Evolutionary conservation across 306 rosid genomes (phyloP).

Genomic region (Quercus parvula): DNA sequence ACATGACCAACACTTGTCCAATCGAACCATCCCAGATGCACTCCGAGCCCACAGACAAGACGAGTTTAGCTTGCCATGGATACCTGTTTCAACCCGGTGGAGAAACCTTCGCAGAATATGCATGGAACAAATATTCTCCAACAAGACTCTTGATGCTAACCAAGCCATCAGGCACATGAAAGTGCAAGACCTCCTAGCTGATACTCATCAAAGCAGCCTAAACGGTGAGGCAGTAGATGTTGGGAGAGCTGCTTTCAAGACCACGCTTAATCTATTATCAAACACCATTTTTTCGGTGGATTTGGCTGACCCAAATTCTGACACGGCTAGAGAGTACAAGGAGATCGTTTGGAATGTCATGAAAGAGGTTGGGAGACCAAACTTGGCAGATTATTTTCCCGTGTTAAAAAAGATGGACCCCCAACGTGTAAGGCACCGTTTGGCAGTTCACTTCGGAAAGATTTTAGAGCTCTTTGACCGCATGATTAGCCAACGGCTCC

Average conservation of each 20-base stretch:
- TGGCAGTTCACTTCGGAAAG: constrained; percentile 9
- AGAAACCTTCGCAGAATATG: constrained; percentile 37
- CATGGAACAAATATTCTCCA: constrained; percentile 27
- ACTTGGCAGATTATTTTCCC: constrained; percentile 44
- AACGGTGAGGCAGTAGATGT: constrained; percentile 36
- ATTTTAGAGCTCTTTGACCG: constrained; percentile 14
- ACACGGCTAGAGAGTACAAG: constrained; percentile 27
- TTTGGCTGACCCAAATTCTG: constrained; percentile 16
- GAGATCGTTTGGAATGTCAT: constrained; percentile 25
- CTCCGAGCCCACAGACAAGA: constrained; percentile 23
- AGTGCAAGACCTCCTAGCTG: constrained; percentile 18
- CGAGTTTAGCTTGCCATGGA: constrained; percentile 25
- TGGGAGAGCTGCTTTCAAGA: constrained; percentile 37
- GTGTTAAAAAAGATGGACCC: constrained; percentile 36
- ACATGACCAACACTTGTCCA: constrained; percentile 38
- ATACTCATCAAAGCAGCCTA: not conserved
- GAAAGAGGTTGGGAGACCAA: constrained; percentile 37
- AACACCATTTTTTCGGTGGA: constrained; percentile 44
- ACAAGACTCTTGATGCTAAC: constrained; percentile 31
- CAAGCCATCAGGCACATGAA: constrained; percentile 12
- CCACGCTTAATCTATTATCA: constrained; percentile 40
- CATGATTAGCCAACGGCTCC: constrained; percentile 26
- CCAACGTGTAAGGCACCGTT: constrained; percentile 23
- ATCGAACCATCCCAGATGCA: constrained; percentile 33
- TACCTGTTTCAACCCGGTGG: constrained; percentile 40